Conservation (phyloP, 345 rosid genomes). For the Gossypium thurberi region DNA sequence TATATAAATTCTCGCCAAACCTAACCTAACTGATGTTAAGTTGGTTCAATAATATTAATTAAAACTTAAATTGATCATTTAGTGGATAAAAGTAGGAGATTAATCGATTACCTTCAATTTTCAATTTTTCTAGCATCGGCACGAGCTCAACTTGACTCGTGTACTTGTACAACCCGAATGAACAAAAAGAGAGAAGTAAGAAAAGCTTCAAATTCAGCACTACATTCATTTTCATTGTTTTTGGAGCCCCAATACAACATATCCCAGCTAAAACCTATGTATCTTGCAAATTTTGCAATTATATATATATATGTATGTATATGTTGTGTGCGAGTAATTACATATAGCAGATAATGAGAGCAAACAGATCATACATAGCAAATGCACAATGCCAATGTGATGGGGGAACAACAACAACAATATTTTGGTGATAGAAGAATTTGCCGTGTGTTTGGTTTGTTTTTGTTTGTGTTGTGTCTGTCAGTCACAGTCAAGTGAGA, state of each 20-base stretch:
- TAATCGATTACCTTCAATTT: too few relatives aligned
- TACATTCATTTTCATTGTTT: background rate
- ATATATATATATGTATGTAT: background rate
- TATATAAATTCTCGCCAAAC: too few relatives aligned
- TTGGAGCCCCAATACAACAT: background rate
- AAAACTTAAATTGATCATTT: too few relatives aligned
- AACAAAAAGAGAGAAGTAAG: too few relatives aligned
- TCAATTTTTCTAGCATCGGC: too few relatives aligned
- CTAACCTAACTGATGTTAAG: too few relatives aligned
- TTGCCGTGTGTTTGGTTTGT: background rate
- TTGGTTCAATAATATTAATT: too few relatives aligned
- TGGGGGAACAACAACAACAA: background rate
- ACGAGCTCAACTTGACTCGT: too few relatives aligned
- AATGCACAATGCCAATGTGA: background rate
- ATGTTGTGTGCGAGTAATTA: background rate
- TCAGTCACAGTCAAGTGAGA: background rate
- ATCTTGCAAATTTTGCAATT: slow-evolving; percentile 3
- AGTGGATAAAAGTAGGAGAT: too few relatives aligned
- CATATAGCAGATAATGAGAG: background rate
- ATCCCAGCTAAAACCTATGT: background rate
- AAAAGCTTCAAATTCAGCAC: background rate
- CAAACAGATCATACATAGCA: background rate
- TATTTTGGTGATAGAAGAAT: background rate
- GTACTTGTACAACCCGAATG: too few relatives aligned
- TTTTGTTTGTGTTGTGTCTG: background rate